These are phyloP conservation scores for Populus deltoides DNA, from an alignment of 345 rosid species.

Conservation along the genomic window DNA sequence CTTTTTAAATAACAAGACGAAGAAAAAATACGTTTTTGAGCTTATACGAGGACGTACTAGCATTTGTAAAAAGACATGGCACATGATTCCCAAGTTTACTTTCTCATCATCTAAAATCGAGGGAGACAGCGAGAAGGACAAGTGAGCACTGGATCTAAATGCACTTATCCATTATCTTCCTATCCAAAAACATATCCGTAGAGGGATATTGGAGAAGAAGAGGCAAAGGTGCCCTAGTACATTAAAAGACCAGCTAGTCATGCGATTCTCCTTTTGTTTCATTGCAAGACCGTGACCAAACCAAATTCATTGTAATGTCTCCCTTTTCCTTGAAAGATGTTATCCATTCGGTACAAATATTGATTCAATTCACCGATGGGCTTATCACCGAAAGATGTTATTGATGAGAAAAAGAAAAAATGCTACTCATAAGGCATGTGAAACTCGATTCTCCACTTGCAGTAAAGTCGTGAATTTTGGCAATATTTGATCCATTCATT, in stretches of 20 bases:
- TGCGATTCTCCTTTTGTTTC: conserved; percentile 19
- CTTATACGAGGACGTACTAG: too few species aligned
- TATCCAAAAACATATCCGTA: conserved; percentile 2
- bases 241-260: conserved; percentile 5
- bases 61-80: not conserved
- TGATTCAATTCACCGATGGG: conserved; percentile 5
- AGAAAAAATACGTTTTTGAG: too few species aligned
- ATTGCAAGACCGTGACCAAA: conserved; percentile 24
- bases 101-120: not conserved
- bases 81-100: conserved; percentile 5
- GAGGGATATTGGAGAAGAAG: not conserved
- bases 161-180: not conserved
- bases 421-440: conserved; percentile 3
- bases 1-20: too few species aligned
- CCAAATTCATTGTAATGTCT: conserved; percentile 1
- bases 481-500: not conserved
- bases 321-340: not conserved
- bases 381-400: conserved; percentile 24
- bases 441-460: conserved; percentile 15
- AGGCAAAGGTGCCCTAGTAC: not conserved
- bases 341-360: not conserved
- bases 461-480: not conserved
- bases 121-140: conserved; percentile 1
- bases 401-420: not conserved
- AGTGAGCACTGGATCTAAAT: conserved; percentile 1